These are phyloP conservation scores for Pseudonitzschia pungens DNA, from an alignment of 108 stramenopile species.

Conservation along the genomic window DNA sequence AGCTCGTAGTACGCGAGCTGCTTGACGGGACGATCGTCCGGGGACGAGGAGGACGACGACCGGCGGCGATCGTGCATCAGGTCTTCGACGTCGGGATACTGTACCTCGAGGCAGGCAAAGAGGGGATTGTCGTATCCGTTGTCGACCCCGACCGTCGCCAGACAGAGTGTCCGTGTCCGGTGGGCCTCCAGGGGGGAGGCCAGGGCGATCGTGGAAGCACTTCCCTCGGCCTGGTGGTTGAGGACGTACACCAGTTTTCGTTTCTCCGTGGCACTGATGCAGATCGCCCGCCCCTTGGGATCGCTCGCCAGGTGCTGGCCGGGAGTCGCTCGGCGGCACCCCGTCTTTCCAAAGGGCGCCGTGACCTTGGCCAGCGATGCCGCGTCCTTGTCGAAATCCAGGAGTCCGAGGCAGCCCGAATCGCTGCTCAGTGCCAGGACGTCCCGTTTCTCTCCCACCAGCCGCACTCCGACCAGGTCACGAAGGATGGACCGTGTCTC, in stretches of 20 bases:
- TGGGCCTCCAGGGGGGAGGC: constrained; percentile 97
- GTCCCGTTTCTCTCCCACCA: constrained; percentile 87
- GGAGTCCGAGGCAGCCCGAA: constrained; percentile 80
- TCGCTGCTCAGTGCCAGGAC: constrained; percentile 89
- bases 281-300: constrained; percentile 90
- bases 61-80: neutral
- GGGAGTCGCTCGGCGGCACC: constrained; percentile 93
- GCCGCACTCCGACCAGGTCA: constrained; percentile 64
- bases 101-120: constrained; percentile 94
- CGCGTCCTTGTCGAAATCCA: constrained; percentile 69
- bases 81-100: constrained; percentile 88
- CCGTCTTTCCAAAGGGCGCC: constrained; percentile 68
- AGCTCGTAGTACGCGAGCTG: constrained; percentile 96
- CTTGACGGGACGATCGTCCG: constrained; percentile 21
- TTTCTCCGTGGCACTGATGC: constrained; percentile 92
- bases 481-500: constrained; percentile 82
- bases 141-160: constrained; percentile 89
- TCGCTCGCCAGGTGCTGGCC: constrained; percentile 96
- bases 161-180: constrained; percentile 78
- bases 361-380: constrained; percentile 8
- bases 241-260: constrained; percentile 97
- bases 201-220: constrained; percentile 59
- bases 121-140: constrained; percentile 98
- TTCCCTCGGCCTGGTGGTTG: constrained; percentile 37
- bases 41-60: neutral